A percentile compares a stretch with the other conserved stretches of the same genome.
These are phyloP conservation scores for Hyphodiscus hymeniophilus DNA, from an alignment of 495 filamentous ascomycete species.

Conservation along the genomic window DNA sequence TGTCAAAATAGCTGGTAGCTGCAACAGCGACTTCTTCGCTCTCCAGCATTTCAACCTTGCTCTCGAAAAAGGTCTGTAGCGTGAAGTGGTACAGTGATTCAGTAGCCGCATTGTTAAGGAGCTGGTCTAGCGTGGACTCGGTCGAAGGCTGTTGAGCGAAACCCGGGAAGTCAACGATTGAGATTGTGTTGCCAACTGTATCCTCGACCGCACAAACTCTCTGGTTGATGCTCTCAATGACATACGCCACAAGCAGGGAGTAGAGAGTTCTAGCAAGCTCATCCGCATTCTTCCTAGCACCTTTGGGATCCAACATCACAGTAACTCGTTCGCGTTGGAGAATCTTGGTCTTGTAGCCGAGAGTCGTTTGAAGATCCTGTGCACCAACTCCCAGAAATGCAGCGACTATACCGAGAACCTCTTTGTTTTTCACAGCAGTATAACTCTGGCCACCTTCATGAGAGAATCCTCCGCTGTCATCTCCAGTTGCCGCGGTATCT, in stretches of 20 bases:
- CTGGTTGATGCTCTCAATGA: slow-evolving; percentile 90
- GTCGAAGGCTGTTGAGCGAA: slow-evolving; percentile 80
- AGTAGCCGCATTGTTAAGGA: slow-evolving; percentile 87
- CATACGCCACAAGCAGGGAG: slow-evolving; percentile 87
- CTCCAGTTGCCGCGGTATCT: slow-evolving; percentile 65
- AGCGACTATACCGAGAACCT: slow-evolving; percentile 75
- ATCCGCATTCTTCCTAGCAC: slow-evolving; percentile 85
- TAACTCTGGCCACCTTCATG: slow-evolving; percentile 85
- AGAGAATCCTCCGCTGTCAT: slow-evolving; percentile 92
- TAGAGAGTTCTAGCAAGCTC: slow-evolving; percentile 90
- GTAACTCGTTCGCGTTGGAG: slow-evolving; percentile 92
- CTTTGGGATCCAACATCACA: slow-evolving; percentile 89
- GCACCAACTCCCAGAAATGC: slow-evolving; percentile 82
- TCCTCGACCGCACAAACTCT: slow-evolving; percentile 82
- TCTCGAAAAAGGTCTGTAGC: slow-evolving; percentile 91
- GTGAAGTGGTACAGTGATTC: slow-evolving; percentile 90
- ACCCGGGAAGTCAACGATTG: slow-evolving; percentile 92
- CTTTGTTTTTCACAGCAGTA: slow-evolving; percentile 88
- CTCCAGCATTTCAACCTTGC: slow-evolving; percentile 82
- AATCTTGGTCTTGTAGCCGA: slow-evolving; percentile 93
- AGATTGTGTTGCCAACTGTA: slow-evolving; percentile 83
- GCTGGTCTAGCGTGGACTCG: slow-evolving; percentile 79
- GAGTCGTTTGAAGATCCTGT: slow-evolving; percentile 72
- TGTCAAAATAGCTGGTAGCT: slow-evolving; percentile 94
- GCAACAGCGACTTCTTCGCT: slow-evolving; percentile 84